Evolutionary conservation across 768 basidiomycete genomes (phyloP).

Genomic region (Auriscalpium orientale): DNA sequence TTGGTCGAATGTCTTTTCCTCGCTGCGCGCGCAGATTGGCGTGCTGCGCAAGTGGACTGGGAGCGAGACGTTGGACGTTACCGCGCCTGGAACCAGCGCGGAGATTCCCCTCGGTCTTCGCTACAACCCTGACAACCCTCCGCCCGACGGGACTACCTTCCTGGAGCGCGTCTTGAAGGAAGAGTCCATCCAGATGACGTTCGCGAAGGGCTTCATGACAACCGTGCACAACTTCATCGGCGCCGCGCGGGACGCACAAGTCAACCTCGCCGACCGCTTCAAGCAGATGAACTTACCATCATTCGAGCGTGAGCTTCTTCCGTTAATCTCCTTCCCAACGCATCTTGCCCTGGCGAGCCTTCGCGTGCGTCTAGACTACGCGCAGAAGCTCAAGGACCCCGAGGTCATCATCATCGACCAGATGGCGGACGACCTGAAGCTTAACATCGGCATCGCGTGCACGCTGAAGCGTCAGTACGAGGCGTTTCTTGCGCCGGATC

Average conservation of each 20-base stretch:
- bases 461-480: conserved; percentile 91
- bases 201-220: conserved; percentile 83
- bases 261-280: conserved; percentile 69
- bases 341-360: conserved; percentile 89
- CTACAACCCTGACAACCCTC: conserved; percentile 20
- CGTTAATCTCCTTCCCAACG: conserved; percentile 91
- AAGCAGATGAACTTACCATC: conserved; percentile 85
- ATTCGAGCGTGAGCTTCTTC: conserved; percentile 82
- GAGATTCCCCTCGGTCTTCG: conserved; percentile 38
- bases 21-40: conserved; percentile 72
- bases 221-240: conserved; percentile 82
- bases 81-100: conserved; percentile 62
- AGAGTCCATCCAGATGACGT: conserved; percentile 90
- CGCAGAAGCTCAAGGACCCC: conserved; percentile 81
- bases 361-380: conserved; percentile 83
- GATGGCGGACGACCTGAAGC: conserved; percentile 86
- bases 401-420: conserved; percentile 89
- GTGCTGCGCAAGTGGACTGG: conserved; percentile 91
- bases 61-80: conserved; percentile 84
- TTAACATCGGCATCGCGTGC: conserved; percentile 86
- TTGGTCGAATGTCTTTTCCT: conserved; percentile 83
- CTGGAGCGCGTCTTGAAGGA: conserved; percentile 93
- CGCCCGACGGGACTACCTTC: conserved; percentile 73
- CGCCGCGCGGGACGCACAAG: conserved; percentile 79
- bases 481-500: conserved; percentile 83